Evolutionary conservation across 441 rosid genomes (phyloP).

Genomic region (Bruguiera hainesii): DNA sequence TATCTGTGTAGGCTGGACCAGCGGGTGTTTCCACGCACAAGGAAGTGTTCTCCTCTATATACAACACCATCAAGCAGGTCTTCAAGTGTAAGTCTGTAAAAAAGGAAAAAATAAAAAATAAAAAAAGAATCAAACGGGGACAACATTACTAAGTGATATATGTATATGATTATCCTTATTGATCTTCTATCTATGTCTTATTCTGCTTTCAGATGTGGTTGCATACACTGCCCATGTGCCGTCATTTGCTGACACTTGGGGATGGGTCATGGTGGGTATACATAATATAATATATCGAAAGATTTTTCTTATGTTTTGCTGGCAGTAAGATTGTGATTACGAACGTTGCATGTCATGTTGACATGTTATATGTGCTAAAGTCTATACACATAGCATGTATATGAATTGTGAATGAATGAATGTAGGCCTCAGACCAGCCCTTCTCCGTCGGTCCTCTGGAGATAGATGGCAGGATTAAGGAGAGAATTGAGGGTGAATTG

Average conservation of each 20-base stretch:
- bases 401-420: background rate
- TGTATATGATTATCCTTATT: too few species aligned
- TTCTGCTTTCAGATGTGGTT: slow-evolving; percentile 51
- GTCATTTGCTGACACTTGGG: slow-evolving; percentile 97
- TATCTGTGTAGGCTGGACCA: slow-evolving; percentile 76
- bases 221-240: slow-evolving; percentile 94
- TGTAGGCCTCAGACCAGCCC: slow-evolving; percentile 79
- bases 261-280: slow-evolving; percentile 82
- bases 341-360: too few species aligned
- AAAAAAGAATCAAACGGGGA: background rate
- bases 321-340: background rate
- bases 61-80: slow-evolving; percentile 86
- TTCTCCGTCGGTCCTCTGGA: slow-evolving; percentile 49
- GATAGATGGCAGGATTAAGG: slow-evolving; percentile 64
- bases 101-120: background rate
- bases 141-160: background rate
- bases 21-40: slow-evolving; percentile 93
- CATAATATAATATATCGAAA: background rate
- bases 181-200: background rate
- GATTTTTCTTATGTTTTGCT: background rate
- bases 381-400: too few species aligned
- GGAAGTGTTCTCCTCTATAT: slow-evolving; percentile 86
- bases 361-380: too few species aligned
- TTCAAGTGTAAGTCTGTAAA: slow-evolving; percentile 61
- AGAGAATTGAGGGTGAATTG: slow-evolving; percentile 62